Evolutionary conservation across 306 rosid genomes (phyloP), one percentile per base, ranked within the genome.

Genomic region (Lagenaria siceraria): DNA sequence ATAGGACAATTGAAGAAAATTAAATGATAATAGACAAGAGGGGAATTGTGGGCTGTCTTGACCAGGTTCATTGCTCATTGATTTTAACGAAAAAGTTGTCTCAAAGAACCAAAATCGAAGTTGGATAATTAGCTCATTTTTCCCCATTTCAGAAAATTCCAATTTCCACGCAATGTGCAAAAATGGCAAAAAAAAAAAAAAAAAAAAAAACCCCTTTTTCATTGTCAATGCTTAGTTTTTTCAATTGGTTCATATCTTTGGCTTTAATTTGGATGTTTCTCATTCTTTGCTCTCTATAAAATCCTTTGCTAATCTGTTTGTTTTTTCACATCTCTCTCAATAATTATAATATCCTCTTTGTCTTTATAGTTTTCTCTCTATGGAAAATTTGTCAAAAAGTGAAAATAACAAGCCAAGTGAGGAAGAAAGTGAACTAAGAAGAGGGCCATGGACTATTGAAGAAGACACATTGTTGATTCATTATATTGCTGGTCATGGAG

Each of bases 401-500:
- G 35, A 12, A 46, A 46, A 46, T 46, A 46, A 13, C 1, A 46
- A 46, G 18, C 3, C 52, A 18, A 46, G 1, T 14, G 75, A 6
- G 58, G 78, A 75, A 55, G 78, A 75, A 21, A 75, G 63, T 55
- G 78, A 75, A 17, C 21, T 75, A 46, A 76, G 79, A 42, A 76
- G 79, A 76, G 79, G 79, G 31, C 79, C 79, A 56, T 76, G 79
- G 79, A 76, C 79, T 12, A 17, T 55, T 24, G 79, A 59, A 56
- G 79, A 76, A 27, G 79, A 76, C 10, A 25, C 65, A 10, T 36
- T 35, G 24, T 63, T 76, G 22, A 36, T 59, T 43, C 64, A 40
- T 42, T 76, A 76, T 33, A 76, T 76, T 76, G 68, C 71, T 40
- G 51, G 4, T 56, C 66, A 76, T 60, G 79, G 79, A 5, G 79